These are phyloP conservation scores for Discostella stelligeroides DNA, from an alignment of 108 stramenopile species.

Conservation along the genomic window DNA sequence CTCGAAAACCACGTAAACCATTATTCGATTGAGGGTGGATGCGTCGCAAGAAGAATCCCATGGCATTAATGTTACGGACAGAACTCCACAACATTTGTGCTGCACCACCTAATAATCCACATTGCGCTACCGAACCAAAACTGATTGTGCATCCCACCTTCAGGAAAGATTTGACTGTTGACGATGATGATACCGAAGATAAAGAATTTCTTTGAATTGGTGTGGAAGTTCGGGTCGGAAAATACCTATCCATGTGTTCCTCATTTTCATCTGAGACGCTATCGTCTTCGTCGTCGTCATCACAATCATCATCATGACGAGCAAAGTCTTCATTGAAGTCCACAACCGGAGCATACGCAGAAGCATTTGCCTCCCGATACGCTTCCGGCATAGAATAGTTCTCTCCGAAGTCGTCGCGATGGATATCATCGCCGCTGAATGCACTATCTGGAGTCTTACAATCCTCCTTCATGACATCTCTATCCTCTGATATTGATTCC, in stretches of 20 bases:
- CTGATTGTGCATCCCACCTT: conserved; percentile 58
- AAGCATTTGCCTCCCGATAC: conserved; percentile 72
- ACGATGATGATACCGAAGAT: conserved; percentile 7
- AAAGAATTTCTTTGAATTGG: too few species aligned
- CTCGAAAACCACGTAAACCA: conserved; percentile 50
- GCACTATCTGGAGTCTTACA: background rate
- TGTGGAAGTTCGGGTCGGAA: too few species aligned
- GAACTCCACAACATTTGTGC: conserved; percentile 83
- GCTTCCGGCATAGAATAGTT: conserved; percentile 66
- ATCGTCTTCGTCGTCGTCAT: conserved; percentile 78
- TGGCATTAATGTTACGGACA: conserved; percentile 69
- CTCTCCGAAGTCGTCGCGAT: background rate
- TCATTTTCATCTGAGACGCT: conserved; percentile 40
- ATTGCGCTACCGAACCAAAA: conserved; percentile 84
- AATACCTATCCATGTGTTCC: background rate
- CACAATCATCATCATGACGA: conserved; percentile 44
- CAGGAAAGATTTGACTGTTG: conserved; percentile 73
- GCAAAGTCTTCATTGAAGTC: conserved; percentile 61
- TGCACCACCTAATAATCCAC: conserved; percentile 79
- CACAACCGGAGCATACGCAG: conserved; percentile 60
- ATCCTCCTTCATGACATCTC: background rate
- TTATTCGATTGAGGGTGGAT: conserved; percentile 1
- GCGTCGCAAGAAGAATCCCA: conserved; percentile 44
- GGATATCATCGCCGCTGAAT: background rate
- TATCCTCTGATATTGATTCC: background rate